Evolutionary conservation across 495 filamentous ascomycete species (phyloP).

Genomic region (Aspergillus avenaceus): DNA sequence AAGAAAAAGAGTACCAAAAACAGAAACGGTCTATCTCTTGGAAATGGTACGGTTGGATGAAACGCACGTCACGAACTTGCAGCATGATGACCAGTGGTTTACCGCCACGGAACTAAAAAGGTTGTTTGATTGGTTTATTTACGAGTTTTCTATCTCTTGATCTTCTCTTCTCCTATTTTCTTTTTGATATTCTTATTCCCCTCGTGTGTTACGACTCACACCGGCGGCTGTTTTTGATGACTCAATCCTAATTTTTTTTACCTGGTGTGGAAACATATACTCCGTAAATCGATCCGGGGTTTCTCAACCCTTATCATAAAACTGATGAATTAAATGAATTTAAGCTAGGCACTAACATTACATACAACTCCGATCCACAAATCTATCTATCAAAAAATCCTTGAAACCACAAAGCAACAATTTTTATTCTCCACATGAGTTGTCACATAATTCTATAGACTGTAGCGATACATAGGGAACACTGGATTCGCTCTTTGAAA

Average conservation of each 20-base stretch:
- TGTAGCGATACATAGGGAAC: too few relatives aligned
- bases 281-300: too few relatives aligned
- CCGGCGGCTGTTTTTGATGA: conserved; percentile 9
- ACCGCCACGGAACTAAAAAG: conserved; percentile 12
- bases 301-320: too few relatives aligned
- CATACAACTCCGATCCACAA: too few relatives aligned
- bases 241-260: neutral
- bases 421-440: too few relatives aligned
- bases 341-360: too few relatives aligned
- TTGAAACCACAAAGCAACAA: too few relatives aligned
- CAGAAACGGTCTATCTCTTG: neutral
- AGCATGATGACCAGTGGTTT: conserved; percentile 5
- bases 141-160: neutral
- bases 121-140: conserved; percentile 3
- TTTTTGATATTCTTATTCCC: conserved; percentile 7
- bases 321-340: too few relatives aligned
- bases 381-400: too few relatives aligned
- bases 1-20: neutral
- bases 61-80: conserved; percentile 18
- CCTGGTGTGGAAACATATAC: too few relatives aligned
- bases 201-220: conserved; percentile 11
- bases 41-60: conserved; percentile 9
- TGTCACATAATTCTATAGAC: too few relatives aligned
- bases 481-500: too few relatives aligned
- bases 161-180: neutral